Evolutionary conservation across 768 basidiomycete species (phyloP), one percentile per base, ranked within the genome.

Genomic region (Gyrodon lividus): DNA sequence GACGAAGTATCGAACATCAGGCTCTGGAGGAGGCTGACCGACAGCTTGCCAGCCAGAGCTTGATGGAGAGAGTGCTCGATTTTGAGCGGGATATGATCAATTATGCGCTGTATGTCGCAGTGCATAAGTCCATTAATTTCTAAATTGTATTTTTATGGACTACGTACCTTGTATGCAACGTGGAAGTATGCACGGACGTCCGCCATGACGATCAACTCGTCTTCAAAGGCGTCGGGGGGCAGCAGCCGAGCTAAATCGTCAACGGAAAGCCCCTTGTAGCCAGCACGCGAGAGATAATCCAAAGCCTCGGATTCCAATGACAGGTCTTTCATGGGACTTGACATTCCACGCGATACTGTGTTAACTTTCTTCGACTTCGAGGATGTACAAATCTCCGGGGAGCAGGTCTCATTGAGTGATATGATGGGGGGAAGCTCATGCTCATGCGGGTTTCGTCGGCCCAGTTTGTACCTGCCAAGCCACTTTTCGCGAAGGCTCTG

Each of bases 141-240:
- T 37, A 5, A 24, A 24, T n/a, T 8, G 6, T 0, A 14, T 16
- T 6, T 17, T 28, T n/a, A 3, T 5, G 19, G 4, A 19, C 14
- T 40, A 49, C 66, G 17, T 51, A 80, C 82, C 72, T 79, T 78
- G 67, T 72, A 76, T 6, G 81, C 74, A 0, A 83, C 72, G 34
- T 79, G 74, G 59, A 78, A 83, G 53, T 81, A 85, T 5, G 79
- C 82, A 0, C 75, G 72, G 0, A 82, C 77, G 16, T 77, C 75
- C 0, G 81, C 77, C 77, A 81, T 80, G 6, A 83, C 72, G 2
- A 59, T 52, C 13, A 83, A 49, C 44, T 80, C 83, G 13, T 77
- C 72, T 34, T 71, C 66, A 52, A 64, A 74, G 14, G 35, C 19
- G 51, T 72, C 63, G 23, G 44, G 43, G 37, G 64, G 57, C n/a